Percentiles rank a stretch among this genome's conserved stretches.
phyloP scores from a whole-genome alignment of 306 rosid species.

The Neltuma alba region DNA sequence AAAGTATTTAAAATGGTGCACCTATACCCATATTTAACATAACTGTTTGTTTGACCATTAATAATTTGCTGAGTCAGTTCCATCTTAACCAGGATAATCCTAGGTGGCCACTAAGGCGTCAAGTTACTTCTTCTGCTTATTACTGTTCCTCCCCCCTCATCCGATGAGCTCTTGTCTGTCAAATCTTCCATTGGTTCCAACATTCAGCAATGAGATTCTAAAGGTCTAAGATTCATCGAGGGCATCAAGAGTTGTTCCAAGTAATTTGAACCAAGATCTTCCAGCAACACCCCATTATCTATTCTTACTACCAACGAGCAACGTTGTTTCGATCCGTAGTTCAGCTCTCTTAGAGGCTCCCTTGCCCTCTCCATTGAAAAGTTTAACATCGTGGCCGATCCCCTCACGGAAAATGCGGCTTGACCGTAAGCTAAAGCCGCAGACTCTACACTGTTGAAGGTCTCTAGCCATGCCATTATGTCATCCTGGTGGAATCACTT shows the following conservation, averaged over 20 bases:
- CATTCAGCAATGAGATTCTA: slow-evolving; percentile 18
- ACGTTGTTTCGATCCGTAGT: slow-evolving; percentile 47
- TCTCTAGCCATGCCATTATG: slow-evolving; percentile 86
- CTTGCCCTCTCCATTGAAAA: slow-evolving; percentile 72
- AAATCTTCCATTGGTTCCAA: too few relatives aligned
- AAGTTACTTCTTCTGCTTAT: too few relatives aligned
- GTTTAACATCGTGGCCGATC: slow-evolving; percentile 73
- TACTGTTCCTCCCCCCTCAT: too few relatives aligned
- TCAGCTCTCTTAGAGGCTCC: slow-evolving; percentile 73
- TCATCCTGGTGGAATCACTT: slow-evolving; percentile 85
- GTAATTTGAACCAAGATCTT: slow-evolving; percentile 88
- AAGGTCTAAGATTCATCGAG: slow-evolving; percentile 42
- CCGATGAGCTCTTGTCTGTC: too few relatives aligned
- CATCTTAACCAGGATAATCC: too few relatives aligned
- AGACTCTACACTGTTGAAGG: slow-evolving; percentile 86
- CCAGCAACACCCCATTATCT: slow-evolving; percentile 73
- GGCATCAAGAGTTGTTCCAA: slow-evolving; percentile 76
- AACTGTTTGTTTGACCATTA: too few relatives aligned
- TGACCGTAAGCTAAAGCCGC: slow-evolving; percentile 95
- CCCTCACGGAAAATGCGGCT: slow-evolving; percentile 93
- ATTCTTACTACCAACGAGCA: slow-evolving; percentile 75
- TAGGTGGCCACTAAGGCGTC: too few relatives aligned
- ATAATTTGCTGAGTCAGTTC: too few relatives aligned
- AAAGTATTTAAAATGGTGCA: too few relatives aligned
- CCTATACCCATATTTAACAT: too few relatives aligned